Percentiles rank a stretch among this genome's conserved stretches.
Conservation (phyloP, 2,329 filamentous ascomycete genomes). For the Fusarium albidum region DNA sequence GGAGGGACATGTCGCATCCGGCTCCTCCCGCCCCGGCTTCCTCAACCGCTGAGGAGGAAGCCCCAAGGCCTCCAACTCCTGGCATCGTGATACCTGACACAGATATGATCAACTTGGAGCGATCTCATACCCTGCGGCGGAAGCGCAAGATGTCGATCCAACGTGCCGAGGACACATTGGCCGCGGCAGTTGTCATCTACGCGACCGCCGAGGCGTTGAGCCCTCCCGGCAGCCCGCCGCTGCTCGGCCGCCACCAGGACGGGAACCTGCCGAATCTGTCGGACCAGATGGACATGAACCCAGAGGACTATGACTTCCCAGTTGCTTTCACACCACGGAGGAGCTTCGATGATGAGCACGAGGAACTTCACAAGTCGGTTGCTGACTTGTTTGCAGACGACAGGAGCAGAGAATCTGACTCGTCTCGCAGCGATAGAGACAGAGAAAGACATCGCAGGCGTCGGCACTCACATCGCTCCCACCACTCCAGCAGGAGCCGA, state of each 20-base stretch:
- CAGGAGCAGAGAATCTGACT: conserved; percentile 50
- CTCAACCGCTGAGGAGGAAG: conserved; percentile 18
- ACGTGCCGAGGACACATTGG: conserved; percentile 60
- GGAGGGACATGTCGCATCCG: conserved; percentile 28
- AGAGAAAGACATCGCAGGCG: conserved; percentile 52
- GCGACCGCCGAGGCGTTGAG: conserved; percentile 59
- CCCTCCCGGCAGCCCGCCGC: conserved; percentile 47
- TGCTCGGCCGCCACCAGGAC: conserved; percentile 36
- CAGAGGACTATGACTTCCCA: conserved; percentile 43
- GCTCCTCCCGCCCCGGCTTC: conserved; percentile 4
- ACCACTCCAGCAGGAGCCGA: conserved; percentile 42
- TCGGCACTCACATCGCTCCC: conserved; percentile 50
- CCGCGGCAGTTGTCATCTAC: conserved; percentile 62
- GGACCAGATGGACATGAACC: conserved; percentile 37
- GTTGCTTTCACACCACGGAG: conserved; percentile 44
- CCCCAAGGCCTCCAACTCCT: conserved; percentile 52
- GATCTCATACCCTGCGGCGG: conserved; percentile 54
- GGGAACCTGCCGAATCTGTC: conserved; percentile 40
- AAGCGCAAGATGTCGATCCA: conserved; percentile 55
- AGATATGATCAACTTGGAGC: conserved; percentile 49
- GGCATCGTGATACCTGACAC: conserved; percentile 55
- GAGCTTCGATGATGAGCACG: conserved; percentile 48
- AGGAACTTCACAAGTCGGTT: conserved; percentile 55
- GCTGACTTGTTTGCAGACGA: conserved; percentile 66
- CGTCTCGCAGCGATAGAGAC: conserved; percentile 49